Conservation (phyloP, 805 yeast genomes). For the Pichia occidentalis region DNA sequence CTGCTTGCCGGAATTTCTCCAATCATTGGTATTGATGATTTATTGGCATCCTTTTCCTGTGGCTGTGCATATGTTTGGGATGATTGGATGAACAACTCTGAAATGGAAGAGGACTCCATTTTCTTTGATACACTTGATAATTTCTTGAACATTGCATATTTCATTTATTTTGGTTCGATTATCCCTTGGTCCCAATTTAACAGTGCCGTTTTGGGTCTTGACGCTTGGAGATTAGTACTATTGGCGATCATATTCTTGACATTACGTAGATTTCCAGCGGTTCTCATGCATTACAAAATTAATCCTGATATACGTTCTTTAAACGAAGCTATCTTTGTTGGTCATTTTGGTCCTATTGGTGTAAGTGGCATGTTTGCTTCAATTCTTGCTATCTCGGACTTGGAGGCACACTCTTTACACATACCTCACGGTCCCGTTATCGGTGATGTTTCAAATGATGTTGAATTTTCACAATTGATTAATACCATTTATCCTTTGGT, state of each 20-base stretch:
- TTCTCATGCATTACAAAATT: conserved; percentile 46
- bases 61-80: conserved; percentile 69
- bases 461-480: conserved; percentile 24
- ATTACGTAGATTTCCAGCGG: conserved; percentile 48
- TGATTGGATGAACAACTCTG: conserved; percentile 46
- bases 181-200: conserved; percentile 63
- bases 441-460: conserved; percentile 20
- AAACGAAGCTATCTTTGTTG: conserved; percentile 62
- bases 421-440: conserved; percentile 27
- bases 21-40: conserved; percentile 64
- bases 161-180: conserved; percentile 61
- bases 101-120: conserved; percentile 48
- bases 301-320: conserved; percentile 53
- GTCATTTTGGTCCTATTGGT: conserved; percentile 73
- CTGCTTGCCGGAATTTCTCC: conserved; percentile 55
- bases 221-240: conserved; percentile 44
- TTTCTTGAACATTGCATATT: conserved; percentile 54
- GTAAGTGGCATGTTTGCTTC: conserved; percentile 30
- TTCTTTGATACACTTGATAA: conserved; percentile 58
- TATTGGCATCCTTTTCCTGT: conserved; percentile 63
- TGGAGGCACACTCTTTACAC: conserved; percentile 29
- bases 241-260: conserved; percentile 46
- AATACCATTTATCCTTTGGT: conserved; percentile 43
- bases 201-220: conserved; percentile 35
- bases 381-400: conserved; percentile 25